Base-by-base conservation (phyloP, 2,329 filamentous ascomycete genomes). In the Colletotrichum costaricense region DNA sequence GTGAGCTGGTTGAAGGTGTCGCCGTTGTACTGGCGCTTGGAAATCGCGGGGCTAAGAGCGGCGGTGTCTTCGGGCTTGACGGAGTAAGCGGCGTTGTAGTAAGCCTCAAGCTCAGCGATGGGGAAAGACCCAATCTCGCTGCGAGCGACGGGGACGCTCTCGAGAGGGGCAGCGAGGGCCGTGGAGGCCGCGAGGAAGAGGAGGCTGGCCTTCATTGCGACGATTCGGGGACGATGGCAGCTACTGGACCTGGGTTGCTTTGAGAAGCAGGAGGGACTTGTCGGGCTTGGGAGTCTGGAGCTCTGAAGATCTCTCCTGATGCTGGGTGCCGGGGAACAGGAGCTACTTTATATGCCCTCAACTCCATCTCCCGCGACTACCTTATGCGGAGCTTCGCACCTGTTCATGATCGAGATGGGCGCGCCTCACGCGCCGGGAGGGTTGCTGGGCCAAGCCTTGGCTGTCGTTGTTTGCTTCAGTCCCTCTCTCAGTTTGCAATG, bases 1-100 rank as follows among this genome's bases (percentile, higher is more conserved):
- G 72, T 74, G 38, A 75, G 72, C 72, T 75, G 74, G 68, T 75
- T 75, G 64, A 59, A 74, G 64, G 64, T 68, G 64, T 68, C 66
- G 22, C 56, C 52, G 46, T 67, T 63, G 65, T 75, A 75, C 68
- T 75, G 70, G 14, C 70, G 70, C 35, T 62, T 70, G 26, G 70
- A 30, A 54, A 75, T 63, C 14, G 52, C 19, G 7, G 71, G 57
- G 56, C 30, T 30, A 26, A 67, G 62, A 2, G 24, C 26, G 28
- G 33, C 46, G 38, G 38, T 28, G 1, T 55, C 28, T 11, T 46
- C 24, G 24, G 65, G 54, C 26, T 73, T 60, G 66, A 28, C 35
- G n/a, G 69, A 33, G 28, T n/a, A 70, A 6, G 67, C 70, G 35
- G 26, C 14, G 11, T 56, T 66, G 69, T 74, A 74, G 73, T 74